A percentile compares a stretch with the other conserved stretches of the same genome.
These are phyloP conservation scores for Colletotrichum kahawae DNA, from an alignment of 2,329 filamentous ascomycete species.

Conservation along the genomic window DNA sequence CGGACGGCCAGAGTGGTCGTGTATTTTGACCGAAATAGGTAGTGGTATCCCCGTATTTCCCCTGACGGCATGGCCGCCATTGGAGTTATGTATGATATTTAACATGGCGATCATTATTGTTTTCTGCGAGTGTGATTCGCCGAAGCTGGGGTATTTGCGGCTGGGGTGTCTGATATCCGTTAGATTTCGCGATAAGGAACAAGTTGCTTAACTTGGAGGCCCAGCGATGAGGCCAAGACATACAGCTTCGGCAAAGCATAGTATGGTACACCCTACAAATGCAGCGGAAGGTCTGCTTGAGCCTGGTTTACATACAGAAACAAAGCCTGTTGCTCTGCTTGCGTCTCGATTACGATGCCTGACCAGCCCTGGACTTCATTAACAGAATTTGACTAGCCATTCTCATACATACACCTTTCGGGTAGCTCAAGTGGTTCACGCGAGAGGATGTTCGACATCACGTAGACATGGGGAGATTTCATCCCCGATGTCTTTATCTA, in stretches of 20 bases:
- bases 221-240: not conserved
- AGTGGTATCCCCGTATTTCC: not conserved
- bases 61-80: not conserved
- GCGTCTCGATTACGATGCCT: not conserved
- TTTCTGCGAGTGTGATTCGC: not conserved
- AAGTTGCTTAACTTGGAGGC: not conserved
- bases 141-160: not conserved
- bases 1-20: not conserved
- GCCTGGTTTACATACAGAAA: fast-evolving
- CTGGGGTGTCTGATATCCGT: not conserved
- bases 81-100: not conserved
- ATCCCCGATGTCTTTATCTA: not conserved
- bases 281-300: not conserved
- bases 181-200: not conserved
- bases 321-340: not conserved
- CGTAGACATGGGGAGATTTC: not conserved
- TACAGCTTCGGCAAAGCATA: not conserved
- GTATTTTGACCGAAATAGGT: not conserved
- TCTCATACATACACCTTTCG: not conserved
- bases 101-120: not conserved
- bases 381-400: not conserved
- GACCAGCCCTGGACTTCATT: not conserved
- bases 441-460: not conserved
- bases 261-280: not conserved
- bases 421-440: not conserved